Evolutionary conservation across 2,329 filamentous ascomycete genomes (phyloP), one percentile per base, ranked within the genome.

Genomic region (Aspergillus ochraceus): DNA sequence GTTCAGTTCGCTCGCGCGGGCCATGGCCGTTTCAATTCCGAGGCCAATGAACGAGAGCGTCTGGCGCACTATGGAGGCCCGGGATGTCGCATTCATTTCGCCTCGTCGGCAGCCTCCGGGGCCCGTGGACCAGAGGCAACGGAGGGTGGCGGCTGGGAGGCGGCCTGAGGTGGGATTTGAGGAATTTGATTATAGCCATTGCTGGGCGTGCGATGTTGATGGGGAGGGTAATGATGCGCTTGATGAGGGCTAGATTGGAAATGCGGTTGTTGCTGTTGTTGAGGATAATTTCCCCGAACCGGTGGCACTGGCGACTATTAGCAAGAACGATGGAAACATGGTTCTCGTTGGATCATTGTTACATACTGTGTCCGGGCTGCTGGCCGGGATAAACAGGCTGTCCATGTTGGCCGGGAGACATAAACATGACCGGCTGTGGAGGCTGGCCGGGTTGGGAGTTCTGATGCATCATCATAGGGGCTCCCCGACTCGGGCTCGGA

Each of bases 381-480:
- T 90, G 90, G 32, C 86, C 85, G 60, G 83, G 81, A 75, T 89
- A 92, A 55, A 87, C 86, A 42, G 90, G 89, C 72, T 92, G 90
- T 70, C 88, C 89, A 71, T 89, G 91, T 71, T 89, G 89, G 55
- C 83, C 88, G 49, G 89, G 89, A 69, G 88, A 90, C 88, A 93
- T 91, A 64, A 81, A 84, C 85, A 90, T 81, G 85, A 93, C 78
- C 81, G 86, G 69, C 80, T 87, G 80, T 52, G 82, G 81, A 58
- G 82, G 81, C 72, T 96, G 92, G 46, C 93, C 92, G 74, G 96
- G 93, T 71, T 97, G 94, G 29, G 93, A 97, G 57, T 91, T 91
- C 78, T 97, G 92, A 66, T 93, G 93, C 70, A 89, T 90, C 94
- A 98, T 98, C 88, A 96, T 92, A 2, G 91, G 89, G 12, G 95